Conservation (phyloP, 441 rosid genomes). For the Erysimum cheiri region DNA sequence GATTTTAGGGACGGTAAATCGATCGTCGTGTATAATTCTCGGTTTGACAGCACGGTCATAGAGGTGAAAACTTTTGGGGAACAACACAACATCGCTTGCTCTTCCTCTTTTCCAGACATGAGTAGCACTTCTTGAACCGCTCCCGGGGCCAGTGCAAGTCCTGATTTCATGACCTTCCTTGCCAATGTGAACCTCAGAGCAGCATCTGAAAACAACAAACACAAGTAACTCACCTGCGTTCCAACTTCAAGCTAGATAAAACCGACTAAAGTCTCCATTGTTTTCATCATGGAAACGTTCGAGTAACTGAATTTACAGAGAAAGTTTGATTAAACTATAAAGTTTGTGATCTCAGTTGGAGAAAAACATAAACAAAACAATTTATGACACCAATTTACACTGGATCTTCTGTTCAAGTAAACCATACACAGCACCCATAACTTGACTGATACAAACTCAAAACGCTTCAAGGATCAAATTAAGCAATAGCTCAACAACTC, state of each 20-base stretch:
- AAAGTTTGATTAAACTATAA: neutral
- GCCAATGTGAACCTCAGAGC: constrained; percentile 80
- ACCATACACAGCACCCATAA: neutral
- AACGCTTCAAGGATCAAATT: constrained; percentile 1
- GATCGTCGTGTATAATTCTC: constrained; percentile 70
- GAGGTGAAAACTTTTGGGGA: constrained; percentile 80
- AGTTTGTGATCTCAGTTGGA: neutral
- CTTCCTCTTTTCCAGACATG: constrained; percentile 86
- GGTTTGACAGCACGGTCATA: constrained; percentile 82
- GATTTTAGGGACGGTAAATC: constrained; percentile 52
- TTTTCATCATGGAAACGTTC: neutral
- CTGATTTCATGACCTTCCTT: constrained; percentile 74
- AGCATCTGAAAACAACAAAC: constrained; percentile 53
- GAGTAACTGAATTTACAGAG: neutral
- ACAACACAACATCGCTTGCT: constrained; percentile 55
- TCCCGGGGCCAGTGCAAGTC: constrained; percentile 69
- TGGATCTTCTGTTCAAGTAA: constrained; percentile 2
- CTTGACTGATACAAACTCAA: neutral
- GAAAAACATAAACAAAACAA: neutral
- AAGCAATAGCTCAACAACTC: neutral
- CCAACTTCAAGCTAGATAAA: neutral
- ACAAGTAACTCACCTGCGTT: neutral
- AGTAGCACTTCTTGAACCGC: constrained; percentile 65
- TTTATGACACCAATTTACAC: neutral
- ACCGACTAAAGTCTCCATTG: neutral